These are phyloP conservation scores for Populus deltoides DNA, from an alignment of 345 rosid genomes.

Conservation along the genomic window DNA sequence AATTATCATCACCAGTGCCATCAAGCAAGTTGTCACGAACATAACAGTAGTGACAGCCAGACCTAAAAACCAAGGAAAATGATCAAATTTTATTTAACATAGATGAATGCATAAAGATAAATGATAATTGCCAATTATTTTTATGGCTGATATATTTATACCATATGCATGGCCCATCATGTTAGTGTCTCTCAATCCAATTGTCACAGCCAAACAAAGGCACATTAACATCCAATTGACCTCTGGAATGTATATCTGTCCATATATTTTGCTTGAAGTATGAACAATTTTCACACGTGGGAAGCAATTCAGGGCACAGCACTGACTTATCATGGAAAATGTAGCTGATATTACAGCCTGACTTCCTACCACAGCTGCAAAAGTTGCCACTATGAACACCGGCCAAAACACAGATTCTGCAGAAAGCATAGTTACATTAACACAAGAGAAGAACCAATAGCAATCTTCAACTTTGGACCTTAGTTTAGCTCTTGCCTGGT, in stretches of 20 bases:
- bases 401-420: conserved; percentile 22
- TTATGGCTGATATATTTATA: background rate
- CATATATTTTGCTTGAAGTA: conserved; percentile 21
- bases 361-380: conserved; percentile 29
- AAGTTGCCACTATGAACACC: conserved; percentile 17
- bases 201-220: conserved; percentile 23
- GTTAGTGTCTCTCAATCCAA: conserved; percentile 22
- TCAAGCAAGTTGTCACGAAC: conserved; percentile 22
- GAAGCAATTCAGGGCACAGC: conserved; percentile 23
- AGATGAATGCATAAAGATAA: background rate
- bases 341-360: conserved; percentile 26
- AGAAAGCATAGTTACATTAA: background rate
- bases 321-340: conserved; percentile 25
- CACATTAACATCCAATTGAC: conserved; percentile 26
- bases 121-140: background rate
- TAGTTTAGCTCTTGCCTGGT: conserved; percentile 27
- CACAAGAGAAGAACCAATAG: background rate
- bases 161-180: conserved; percentile 27
- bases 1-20: conserved; percentile 18
- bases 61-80: conserved; percentile 13
- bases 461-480: background rate
- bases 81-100: background rate
- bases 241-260: conserved; percentile 31
- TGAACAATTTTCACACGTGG: conserved; percentile 23
- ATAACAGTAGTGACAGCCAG: conserved; percentile 18